Evolutionary conservation across 352 stramenopile species (phyloP).

Genomic region (Halophytophthora polymorphica): DNA sequence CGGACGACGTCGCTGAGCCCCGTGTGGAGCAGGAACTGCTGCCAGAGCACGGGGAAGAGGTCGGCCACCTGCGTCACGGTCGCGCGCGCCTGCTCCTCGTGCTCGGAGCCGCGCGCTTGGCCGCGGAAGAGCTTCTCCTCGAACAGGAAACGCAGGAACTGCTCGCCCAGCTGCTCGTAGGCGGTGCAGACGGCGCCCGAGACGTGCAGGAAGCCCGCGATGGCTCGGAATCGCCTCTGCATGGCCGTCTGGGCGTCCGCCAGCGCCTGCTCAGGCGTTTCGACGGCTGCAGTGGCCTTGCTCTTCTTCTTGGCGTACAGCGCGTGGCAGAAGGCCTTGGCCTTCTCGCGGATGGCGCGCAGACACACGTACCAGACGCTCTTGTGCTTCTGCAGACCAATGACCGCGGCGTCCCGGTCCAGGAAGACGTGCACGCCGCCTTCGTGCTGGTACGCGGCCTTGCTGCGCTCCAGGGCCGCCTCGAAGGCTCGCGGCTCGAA

Average conservation of each 20-base stretch:
- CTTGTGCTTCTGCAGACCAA: conserved; percentile 84
- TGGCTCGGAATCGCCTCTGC: conserved; percentile 51
- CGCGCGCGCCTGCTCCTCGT: conserved; percentile 33
- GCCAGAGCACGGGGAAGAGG: conserved; percentile 74
- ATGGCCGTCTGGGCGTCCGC: conserved; percentile 28
- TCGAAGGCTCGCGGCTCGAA: conserved; percentile 35
- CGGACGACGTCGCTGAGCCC: conserved; percentile 39
- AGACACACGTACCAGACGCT: conserved; percentile 84
- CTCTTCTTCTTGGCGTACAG: conserved; percentile 27
- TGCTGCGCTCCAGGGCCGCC: conserved; percentile 37
- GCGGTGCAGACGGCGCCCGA: conserved; percentile 28
- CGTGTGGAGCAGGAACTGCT: conserved; percentile 54
- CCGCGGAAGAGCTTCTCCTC: conserved; percentile 31
- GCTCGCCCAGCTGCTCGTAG: conserved; percentile 50
- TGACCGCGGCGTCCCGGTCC: conserved; percentile 52
- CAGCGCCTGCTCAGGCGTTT: conserved; percentile 17
- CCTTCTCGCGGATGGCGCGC: conserved; percentile 83
- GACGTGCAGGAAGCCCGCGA: conserved; percentile 52
- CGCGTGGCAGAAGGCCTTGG: conserved; percentile 55
- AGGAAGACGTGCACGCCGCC: conserved; percentile 74
- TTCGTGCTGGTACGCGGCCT: conserved; percentile 59
- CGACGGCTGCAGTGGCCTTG: conserved; percentile 14
- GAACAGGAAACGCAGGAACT: conserved; percentile 63
- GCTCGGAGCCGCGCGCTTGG: conserved; percentile 10
- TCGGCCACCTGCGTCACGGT: conserved; percentile 38